phyloP scores from a whole-genome alignment of 2,329 filamentous ascomycete genomes.

The Neonectria punicea region DNA sequence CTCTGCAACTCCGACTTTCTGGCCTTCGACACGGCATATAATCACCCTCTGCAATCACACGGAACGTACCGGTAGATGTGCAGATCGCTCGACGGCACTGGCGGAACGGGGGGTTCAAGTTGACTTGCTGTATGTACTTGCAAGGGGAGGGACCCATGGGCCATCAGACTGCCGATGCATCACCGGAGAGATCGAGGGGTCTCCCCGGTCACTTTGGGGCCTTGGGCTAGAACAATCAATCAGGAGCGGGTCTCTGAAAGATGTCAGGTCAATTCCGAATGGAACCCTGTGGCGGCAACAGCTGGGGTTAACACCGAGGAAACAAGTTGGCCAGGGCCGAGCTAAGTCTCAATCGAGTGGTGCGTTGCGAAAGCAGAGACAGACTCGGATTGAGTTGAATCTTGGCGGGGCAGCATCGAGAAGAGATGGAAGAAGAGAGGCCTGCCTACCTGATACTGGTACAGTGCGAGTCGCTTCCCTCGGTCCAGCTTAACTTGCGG shows the following conservation, averaged over 20 bases:
- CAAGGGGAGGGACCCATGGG: neutral
- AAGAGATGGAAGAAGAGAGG: no score
- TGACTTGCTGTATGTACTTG: neutral
- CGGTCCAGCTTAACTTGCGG: neutral
- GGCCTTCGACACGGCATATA: neutral
- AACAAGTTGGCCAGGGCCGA: neutral
- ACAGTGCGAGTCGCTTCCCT: constrained; percentile 31
- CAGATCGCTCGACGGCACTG: neutral
- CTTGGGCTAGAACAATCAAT: constrained; percentile 13
- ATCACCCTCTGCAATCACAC: neutral
- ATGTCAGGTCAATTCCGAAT: constrained; percentile 14
- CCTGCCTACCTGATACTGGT: constrained; percentile 1
- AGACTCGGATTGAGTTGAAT: neutral
- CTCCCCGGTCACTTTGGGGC: neutral
- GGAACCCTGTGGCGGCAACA: constrained; percentile 2
- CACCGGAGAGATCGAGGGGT: constrained; percentile 8
- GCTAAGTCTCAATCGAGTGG: constrained; percentile 19
- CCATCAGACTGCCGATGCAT: constrained; percentile 3
- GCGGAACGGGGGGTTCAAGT: neutral
- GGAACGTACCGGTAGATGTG: neutral
- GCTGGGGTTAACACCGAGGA: neutral
- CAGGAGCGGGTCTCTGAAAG: constrained; percentile 5
- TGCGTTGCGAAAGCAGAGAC: constrained; percentile 14
- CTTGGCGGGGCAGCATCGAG: neutral
- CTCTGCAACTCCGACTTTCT: neutral